Evolutionary conservation across 2,329 filamentous ascomycete species (phyloP).

Genomic region (Seiridium unicorne): DNA sequence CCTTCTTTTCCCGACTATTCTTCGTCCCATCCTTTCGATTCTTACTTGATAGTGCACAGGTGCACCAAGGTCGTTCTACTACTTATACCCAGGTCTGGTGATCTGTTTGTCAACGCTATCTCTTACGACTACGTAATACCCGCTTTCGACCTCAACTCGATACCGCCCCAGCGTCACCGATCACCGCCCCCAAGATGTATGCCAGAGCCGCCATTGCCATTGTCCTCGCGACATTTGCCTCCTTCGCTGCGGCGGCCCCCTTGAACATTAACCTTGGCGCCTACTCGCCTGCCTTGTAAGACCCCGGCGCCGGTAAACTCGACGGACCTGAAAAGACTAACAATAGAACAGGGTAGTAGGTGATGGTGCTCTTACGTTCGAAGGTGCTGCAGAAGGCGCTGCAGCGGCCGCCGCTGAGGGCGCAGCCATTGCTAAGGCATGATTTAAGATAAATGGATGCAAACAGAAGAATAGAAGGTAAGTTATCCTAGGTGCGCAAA

Average conservation of each 20-base stretch:
- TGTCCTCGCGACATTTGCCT: conserved; percentile 24
- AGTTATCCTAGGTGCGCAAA: no score
- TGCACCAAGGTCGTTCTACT: conserved; percentile 16
- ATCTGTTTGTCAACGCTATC: conserved; percentile 11
- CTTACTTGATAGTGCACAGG: conserved; percentile 19
- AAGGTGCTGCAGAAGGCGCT: conserved; percentile 15
- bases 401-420: conserved; percentile 15
- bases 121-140: not conserved
- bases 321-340: not conserved
- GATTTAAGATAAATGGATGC: no score
- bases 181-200: conserved; percentile 15
- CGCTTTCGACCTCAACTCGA: not conserved
- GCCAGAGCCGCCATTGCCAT: conserved; percentile 23
- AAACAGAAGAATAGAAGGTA: no score
- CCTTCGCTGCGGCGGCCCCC: conserved; percentile 26
- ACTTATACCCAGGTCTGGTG: conserved; percentile 12
- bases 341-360: conserved; percentile 22
- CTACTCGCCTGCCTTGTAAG: conserved; percentile 29
- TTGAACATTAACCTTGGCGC: conserved; percentile 34
- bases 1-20: conserved; percentile 12
- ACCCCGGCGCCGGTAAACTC: not conserved
- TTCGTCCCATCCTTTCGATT: conserved; percentile 12
- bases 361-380: conserved; percentile 46
- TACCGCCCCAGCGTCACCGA: not conserved
- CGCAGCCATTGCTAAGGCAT: conserved; percentile 6